Conservation (phyloP, 768 basidiomycete genomes). For the Boletus reticuloceps region DNA sequence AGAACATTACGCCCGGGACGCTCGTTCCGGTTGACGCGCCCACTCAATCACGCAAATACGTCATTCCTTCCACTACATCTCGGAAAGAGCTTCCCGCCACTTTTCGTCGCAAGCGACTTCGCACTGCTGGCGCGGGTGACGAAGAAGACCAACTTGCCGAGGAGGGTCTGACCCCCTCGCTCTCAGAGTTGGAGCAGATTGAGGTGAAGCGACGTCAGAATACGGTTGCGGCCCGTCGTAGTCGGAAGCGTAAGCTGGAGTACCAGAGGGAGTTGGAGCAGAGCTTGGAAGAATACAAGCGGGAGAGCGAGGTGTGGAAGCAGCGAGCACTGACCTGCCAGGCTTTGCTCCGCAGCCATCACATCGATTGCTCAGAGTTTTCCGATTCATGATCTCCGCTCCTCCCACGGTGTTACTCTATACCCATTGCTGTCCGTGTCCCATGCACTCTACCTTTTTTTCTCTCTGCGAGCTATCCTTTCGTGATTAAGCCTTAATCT, state of each 20-base stretch:
- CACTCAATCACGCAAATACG: constrained; percentile 74
- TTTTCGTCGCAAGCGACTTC: constrained; percentile 62
- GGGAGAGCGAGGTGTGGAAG: constrained; percentile 64
- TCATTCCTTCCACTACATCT: constrained; percentile 71
- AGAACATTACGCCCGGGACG: constrained; percentile 60
- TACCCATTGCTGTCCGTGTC: neutral
- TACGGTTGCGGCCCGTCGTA: constrained; percentile 80
- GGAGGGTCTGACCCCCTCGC: constrained; percentile 34
- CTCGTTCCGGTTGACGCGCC: constrained; percentile 76
- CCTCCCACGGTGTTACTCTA: constrained; percentile 2
- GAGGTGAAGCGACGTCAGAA: constrained; percentile 81
- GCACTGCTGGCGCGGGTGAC: constrained; percentile 45
- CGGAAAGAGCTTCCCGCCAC: constrained; percentile 74
- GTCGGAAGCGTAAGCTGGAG: constrained; percentile 70
- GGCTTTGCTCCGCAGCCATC: constrained; percentile 55
- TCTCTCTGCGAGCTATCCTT: neutral
- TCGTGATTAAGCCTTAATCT: constrained; percentile 28
- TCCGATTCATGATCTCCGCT: constrained; percentile 22
- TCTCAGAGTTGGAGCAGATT: constrained; percentile 64
- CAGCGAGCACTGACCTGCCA: constrained; percentile 46
- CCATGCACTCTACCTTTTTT: neutral
- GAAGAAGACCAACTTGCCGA: constrained; percentile 43
- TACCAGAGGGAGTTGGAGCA: constrained; percentile 67
- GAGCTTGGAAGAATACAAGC: constrained; percentile 46
- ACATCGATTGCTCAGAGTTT: constrained; percentile 55